These are phyloP conservation scores for Colletotrichum lini DNA, from an alignment of 2,329 filamentous ascomycete genomes.

Conservation along the genomic window DNA sequence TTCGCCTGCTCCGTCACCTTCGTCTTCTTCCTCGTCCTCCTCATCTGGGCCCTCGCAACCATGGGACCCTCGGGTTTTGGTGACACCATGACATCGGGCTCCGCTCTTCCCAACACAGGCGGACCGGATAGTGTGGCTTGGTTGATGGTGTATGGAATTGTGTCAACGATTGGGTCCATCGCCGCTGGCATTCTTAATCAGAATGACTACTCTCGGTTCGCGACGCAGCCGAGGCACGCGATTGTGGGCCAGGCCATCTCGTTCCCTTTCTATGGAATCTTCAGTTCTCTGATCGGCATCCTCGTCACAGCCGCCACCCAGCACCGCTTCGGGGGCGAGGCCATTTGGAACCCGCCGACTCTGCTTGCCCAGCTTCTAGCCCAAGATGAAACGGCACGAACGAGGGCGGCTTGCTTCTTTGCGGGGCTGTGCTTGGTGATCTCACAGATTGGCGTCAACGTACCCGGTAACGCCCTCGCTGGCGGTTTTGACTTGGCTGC, in stretches of 20 bases:
- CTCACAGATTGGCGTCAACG: constrained; percentile 56
- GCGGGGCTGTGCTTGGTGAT: constrained; percentile 53
- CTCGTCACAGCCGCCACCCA: constrained; percentile 58
- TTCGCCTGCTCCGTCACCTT: constrained; percentile 56
- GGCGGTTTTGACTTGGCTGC: constrained; percentile 58
- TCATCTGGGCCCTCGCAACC: constrained; percentile 61
- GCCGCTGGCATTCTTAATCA: constrained; percentile 57
- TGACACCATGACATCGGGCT: constrained; percentile 46
- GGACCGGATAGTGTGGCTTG: constrained; percentile 52
- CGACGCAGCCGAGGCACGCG: constrained; percentile 50
- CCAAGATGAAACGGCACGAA: constrained; percentile 50
- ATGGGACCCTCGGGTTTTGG: constrained; percentile 59
- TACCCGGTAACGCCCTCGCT: constrained; percentile 54
- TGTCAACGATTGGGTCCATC: constrained; percentile 56
- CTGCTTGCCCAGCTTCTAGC: constrained; percentile 52
- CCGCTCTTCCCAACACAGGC: constrained; percentile 46
- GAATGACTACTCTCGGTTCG: constrained; percentile 56
- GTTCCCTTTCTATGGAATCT: constrained; percentile 54
- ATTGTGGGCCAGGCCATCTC: constrained; percentile 54
- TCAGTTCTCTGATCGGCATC: constrained; percentile 56
- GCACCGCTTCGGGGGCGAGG: constrained; percentile 51
- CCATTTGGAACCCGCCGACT: constrained; percentile 56
- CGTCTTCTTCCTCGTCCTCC: constrained; percentile 57
- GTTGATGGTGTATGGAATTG: constrained; percentile 55
- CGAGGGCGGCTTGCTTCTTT: constrained; percentile 56